Evolutionary conservation across 2,329 filamentous ascomycete genomes (phyloP).

Genomic region (Pyrenochaeta sp.): DNA sequence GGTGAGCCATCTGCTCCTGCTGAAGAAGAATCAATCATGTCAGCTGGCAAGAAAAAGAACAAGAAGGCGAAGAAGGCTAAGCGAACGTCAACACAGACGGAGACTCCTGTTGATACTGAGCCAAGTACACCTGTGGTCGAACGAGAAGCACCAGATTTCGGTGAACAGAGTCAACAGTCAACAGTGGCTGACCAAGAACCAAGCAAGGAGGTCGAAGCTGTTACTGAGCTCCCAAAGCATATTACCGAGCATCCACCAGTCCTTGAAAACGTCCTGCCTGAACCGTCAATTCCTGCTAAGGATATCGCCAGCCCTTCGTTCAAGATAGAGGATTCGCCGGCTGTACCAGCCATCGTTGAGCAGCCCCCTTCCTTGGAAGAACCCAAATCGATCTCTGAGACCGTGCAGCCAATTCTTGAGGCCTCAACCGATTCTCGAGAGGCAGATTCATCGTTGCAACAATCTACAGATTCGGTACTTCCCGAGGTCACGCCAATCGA

Average conservation of each 20-base stretch:
- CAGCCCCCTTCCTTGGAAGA: no score
- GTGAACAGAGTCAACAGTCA: background rate
- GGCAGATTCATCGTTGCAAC: no score
- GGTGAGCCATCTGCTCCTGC: background rate
- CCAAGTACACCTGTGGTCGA: slow-evolving; percentile 12
- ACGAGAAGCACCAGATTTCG: slow-evolving; percentile 4
- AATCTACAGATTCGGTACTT: no score
- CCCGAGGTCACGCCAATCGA: no score
- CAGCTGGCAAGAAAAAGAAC: slow-evolving; percentile 31
- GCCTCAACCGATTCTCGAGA: no score
- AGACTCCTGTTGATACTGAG: slow-evolving; percentile 11
- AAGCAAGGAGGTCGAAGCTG: background rate
- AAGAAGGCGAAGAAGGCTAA: slow-evolving; percentile 39
- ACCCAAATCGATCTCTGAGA: no score
- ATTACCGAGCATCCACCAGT: background rate
- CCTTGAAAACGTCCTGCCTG: background rate
- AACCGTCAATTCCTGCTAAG: no score
- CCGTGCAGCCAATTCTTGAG: no score
- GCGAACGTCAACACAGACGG: slow-evolving; percentile 22
- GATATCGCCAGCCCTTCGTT: no score
- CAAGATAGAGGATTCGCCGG: background rate
- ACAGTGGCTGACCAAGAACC: slow-evolving; percentile 1
- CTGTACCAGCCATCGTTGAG: background rate
- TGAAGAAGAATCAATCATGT: slow-evolving; percentile 8
- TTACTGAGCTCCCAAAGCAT: background rate